These are phyloP conservation scores for Scenedesmus sp. DNA, from an alignment of 163 green algal species.

Conservation along the genomic window DNA sequence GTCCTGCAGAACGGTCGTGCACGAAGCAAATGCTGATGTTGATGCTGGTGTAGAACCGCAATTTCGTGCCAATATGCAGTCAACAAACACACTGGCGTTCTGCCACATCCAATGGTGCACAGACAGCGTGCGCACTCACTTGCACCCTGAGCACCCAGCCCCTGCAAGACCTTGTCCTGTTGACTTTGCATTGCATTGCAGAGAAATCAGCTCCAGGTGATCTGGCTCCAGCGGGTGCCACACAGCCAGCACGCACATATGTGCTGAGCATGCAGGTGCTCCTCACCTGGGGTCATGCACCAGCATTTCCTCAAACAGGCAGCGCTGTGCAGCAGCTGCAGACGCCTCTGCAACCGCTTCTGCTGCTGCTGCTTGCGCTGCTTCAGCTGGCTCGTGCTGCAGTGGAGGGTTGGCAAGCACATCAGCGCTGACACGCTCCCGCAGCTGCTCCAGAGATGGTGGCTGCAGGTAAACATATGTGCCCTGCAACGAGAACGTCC, in stretches of 20 bases:
- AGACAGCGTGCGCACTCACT: not conserved
- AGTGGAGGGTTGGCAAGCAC: constrained; percentile 67
- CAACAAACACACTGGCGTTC: too few species aligned
- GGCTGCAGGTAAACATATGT: constrained; percentile 43
- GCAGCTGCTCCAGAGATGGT: constrained; percentile 41
- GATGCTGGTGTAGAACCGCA: too few species aligned
- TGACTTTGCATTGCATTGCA: too few species aligned
- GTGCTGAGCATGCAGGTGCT: not conserved
- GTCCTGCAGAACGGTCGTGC: not conserved
- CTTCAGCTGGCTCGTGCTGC: constrained; percentile 75
- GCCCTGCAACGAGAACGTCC: not conserved
- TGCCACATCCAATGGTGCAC: not conserved
- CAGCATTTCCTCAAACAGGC: constrained; percentile 33
- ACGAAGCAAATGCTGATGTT: not conserved
- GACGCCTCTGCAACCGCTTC: constrained; percentile 34
- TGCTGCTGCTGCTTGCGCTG: constrained; percentile 40
- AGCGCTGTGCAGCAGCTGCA: not conserved
- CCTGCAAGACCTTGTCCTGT: too few species aligned
- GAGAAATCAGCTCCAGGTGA: not conserved
- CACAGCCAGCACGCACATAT: not conserved
- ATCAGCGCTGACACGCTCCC: constrained; percentile 17
- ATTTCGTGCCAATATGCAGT: too few species aligned
- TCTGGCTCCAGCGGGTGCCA: not conserved
- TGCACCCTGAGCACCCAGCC: not conserved
- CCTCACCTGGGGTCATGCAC: constrained; percentile 30